phyloP scores from a whole-genome alignment of 1,284 basidiomycete species.

The Moesziomyces sp. region DNA sequence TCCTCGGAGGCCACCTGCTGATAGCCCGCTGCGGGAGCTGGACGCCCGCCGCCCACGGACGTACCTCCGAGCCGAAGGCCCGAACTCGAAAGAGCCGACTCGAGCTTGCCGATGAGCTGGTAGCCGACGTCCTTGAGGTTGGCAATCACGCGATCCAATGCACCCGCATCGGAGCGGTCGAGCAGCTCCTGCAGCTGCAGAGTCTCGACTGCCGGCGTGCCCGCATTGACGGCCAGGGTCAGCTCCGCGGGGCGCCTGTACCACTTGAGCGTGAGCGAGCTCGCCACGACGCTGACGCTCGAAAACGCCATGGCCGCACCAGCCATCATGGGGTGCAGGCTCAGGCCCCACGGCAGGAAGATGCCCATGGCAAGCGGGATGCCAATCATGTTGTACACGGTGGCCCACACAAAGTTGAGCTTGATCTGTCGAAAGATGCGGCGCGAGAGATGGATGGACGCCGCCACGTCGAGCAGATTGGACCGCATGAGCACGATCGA shows the following conservation, averaged over 20 bases:
- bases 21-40: conserved; percentile 19
- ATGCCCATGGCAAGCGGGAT: conserved; percentile 99
- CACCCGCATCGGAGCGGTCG: conserved; percentile 37
- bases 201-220: conserved; percentile 2
- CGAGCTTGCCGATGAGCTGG: conserved; percentile 43
- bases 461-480: conserved; percentile 94
- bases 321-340: conserved; percentile 97
- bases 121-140: conserved; percentile 47
- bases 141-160: conserved; percentile 36
- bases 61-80: conserved; percentile 12
- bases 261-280: conserved; percentile 81
- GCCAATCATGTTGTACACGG: conserved; percentile 85
- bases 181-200: conserved; percentile 34
- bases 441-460: conserved; percentile 88
- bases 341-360: conserved; percentile 88
- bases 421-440: conserved; percentile 90
- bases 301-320: conserved; percentile 98
- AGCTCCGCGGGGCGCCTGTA: conserved; percentile 66
- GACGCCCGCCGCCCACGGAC: not conserved
- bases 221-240: not conserved
- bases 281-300: conserved; percentile 92
- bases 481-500: conserved; percentile 97
- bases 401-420: conserved; percentile 71
- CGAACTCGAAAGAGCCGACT: conserved; percentile 15
- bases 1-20: conserved; percentile 42